Base-by-base conservation (phyloP, 108 stramenopile species). In the Nitzschia sp. region DNA sequence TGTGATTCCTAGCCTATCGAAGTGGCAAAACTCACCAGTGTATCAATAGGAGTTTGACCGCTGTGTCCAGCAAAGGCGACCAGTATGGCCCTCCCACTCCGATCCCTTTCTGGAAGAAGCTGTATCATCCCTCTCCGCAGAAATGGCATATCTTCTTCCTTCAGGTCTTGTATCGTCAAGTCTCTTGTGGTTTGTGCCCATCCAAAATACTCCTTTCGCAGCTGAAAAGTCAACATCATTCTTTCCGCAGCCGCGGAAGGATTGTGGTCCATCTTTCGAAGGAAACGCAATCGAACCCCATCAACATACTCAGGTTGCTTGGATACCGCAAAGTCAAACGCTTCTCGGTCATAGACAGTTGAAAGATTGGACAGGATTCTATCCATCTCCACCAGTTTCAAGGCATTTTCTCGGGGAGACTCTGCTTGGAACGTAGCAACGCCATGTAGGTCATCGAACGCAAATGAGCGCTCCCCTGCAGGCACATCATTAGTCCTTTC, bases 401-500 rank as follows among this genome's bases (percentile, higher is more conserved):
- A 17, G 14, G 46, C 14, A 48, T 17, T 48, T 15, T 15, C 17
- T 48, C 17, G n/a, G 46, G 46, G 46, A 48, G 14, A 15, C 53
- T 71, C 70, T 42, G 42, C 46, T 17, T 57, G 37, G 15, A 54
- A 15, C 56, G 64, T 63, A 24, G 63, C 63, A 42, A 73, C 65
- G 10, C 65, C 65, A 42, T 73, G 73, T 8, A 73, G 44, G 24
- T 73, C 73, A 50, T 67, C 51, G 19, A 73, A 37, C 0, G 63
- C 73, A 20, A 40, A 29, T 6, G 52, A 37, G 6, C 73, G 73
- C 60, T 73, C 73, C 14, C 51, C 46, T 3, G 46, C n/a, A 17
- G 46, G 46, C 17, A 48, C 2, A 3, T 15, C 46, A 48, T 48
- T 48, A 3, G 46, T 17, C 6, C 17, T 48, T 48, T 48, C 46